phyloP scores from a whole-genome alignment of 129 eudicot species.

The Helichrysum umbraculigerum region DNA sequence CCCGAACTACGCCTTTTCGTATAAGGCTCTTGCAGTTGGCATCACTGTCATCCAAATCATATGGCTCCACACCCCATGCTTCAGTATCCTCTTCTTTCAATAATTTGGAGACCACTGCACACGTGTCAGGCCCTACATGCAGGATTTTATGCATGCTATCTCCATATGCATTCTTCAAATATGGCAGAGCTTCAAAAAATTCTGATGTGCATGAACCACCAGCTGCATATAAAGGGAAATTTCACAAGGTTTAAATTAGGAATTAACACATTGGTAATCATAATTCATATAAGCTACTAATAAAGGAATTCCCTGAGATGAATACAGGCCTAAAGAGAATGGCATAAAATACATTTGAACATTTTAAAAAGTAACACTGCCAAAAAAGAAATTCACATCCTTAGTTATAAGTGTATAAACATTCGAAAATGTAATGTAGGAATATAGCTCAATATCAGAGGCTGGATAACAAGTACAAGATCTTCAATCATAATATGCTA shows the following conservation, averaged over 20 bases:
- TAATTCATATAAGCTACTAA: too few species aligned
- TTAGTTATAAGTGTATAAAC: too few species aligned
- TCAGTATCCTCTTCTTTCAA: conserved; percentile 82
- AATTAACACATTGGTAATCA: too few species aligned
- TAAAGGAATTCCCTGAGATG: neutral
- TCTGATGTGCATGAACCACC: conserved; percentile 70
- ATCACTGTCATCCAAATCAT: conserved; percentile 81
- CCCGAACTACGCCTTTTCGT: conserved; percentile 74
- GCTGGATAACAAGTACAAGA: neutral
- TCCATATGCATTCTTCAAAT: conserved; percentile 75
- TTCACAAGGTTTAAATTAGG: neutral
- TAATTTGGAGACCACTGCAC: conserved; percentile 70
- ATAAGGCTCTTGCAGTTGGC: conserved; percentile 63
- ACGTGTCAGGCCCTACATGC: conserved; percentile 89
- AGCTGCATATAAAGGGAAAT: conserved; percentile 35
- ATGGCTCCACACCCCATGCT: conserved; percentile 95
- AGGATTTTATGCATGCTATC: conserved; percentile 72
- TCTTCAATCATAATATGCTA: neutral
- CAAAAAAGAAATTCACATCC: too few species aligned
- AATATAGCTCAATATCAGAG: neutral
- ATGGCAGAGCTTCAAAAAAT: conserved; percentile 52
- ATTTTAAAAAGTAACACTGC: neutral
- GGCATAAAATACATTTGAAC: neutral
- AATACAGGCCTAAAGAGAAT: neutral
- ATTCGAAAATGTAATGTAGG: neutral